Conservation (phyloP, 2,329 filamentous ascomycete genomes). For the Byssoonygena ceratinophila region DNA sequence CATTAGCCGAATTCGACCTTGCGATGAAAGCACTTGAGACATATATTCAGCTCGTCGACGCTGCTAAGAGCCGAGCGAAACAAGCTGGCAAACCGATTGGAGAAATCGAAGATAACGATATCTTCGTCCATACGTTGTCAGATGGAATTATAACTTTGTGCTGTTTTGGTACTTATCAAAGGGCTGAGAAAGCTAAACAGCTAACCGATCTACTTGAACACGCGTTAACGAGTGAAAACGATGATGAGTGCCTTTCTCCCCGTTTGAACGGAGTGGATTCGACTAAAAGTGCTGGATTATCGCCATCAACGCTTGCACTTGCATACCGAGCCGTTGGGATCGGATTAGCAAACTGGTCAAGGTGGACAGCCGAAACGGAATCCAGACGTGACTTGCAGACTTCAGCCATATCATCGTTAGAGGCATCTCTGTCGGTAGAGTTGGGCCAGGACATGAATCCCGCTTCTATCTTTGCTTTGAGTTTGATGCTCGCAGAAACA, state of each 20-base stretch:
- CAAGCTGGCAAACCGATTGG: constrained; percentile 54
- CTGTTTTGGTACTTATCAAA: constrained; percentile 62
- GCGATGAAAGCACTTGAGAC: constrained; percentile 85
- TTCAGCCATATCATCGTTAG: constrained; percentile 65
- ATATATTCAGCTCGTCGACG: constrained; percentile 77
- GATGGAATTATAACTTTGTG: constrained; percentile 73
- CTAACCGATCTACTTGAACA: constrained; percentile 49
- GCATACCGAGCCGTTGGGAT: constrained; percentile 79
- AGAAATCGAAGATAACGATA: constrained; percentile 68
- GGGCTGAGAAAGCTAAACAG: constrained; percentile 66
- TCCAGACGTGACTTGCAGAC: constrained; percentile 61
- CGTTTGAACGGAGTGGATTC: constrained; percentile 15
- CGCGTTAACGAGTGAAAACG: background rate
- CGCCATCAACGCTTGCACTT: constrained; percentile 45
- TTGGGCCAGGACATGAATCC: constrained; percentile 57
- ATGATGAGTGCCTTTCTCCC: background rate
- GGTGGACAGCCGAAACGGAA: constrained; percentile 64
- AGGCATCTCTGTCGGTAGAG: constrained; percentile 59
- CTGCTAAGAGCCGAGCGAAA: constrained; percentile 70
- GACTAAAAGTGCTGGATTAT: constrained; percentile 19
- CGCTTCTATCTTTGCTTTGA: constrained; percentile 68
- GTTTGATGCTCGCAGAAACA: constrained; percentile 76
- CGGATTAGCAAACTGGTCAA: constrained; percentile 77
- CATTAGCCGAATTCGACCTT: constrained; percentile 82
- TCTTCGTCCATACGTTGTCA: constrained; percentile 64